Evolutionary conservation across 106 monocot genomes (phyloP).

Genomic region (Allium cepa): DNA sequence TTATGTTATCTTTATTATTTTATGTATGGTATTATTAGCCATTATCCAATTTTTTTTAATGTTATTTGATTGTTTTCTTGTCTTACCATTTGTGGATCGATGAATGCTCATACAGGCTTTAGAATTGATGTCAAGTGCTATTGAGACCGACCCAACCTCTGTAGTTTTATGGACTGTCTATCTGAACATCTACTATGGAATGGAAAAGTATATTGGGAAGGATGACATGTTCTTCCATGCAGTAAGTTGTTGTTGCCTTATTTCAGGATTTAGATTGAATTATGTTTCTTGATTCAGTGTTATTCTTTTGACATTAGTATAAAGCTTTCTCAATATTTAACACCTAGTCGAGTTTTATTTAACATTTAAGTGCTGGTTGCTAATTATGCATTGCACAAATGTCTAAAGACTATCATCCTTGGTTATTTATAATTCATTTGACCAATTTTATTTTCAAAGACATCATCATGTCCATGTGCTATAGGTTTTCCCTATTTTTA

Average conservation of each 20-base stretch:
- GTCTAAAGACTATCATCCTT: too few species aligned
- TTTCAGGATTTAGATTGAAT: neutral
- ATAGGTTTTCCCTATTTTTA: too few species aligned
- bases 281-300: neutral
- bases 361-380: too few species aligned
- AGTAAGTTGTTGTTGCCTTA: conserved; percentile 29
- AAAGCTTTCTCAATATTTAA: neutral
- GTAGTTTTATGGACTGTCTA: conserved; percentile 65
- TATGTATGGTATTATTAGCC: too few species aligned
- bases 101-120: conserved; percentile 49
- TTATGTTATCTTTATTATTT: too few species aligned
- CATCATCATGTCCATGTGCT: too few species aligned
- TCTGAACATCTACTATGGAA: conserved; percentile 73
- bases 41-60: neutral
- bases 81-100: neutral
- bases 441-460: too few species aligned
- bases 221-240: conserved; percentile 90
- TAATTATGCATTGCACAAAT: too few species aligned
- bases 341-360: too few species aligned
- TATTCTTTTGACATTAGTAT: neutral
- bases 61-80: neutral
- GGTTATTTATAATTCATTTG: too few species aligned
- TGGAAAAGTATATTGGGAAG: conserved; percentile 56
- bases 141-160: conserved; percentile 65
- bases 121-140: conserved; percentile 50